Conservation (phyloP, 495 filamentous ascomycete species). For the Penicillium longicatenatum region DNA sequence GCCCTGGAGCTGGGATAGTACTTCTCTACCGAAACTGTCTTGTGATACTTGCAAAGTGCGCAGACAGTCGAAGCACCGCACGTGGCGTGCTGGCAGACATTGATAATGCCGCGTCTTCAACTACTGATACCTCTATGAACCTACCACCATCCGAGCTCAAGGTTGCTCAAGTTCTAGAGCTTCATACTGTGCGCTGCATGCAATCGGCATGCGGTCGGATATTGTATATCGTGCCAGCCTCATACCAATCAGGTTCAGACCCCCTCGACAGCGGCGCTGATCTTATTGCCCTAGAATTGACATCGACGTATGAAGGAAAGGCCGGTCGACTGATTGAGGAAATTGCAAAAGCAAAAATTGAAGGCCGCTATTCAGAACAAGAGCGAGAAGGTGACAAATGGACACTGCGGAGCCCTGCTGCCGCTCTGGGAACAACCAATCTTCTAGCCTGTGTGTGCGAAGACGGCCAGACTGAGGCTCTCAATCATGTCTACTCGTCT, state of each 20-base stretch:
- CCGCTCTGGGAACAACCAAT: constrained; percentile 60
- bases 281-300: constrained; percentile 54
- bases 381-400: constrained; percentile 80
- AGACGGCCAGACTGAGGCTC: constrained; percentile 45
- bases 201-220: constrained; percentile 73
- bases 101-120: constrained; percentile 58
- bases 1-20: constrained; percentile 65
- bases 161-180: constrained; percentile 69
- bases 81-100: constrained; percentile 80
- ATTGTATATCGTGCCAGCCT: constrained; percentile 68
- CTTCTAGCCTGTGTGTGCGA: constrained; percentile 79
- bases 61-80: constrained; percentile 63
- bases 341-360: constrained; percentile 79
- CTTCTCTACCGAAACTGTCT: constrained; percentile 83
- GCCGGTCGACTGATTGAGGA: constrained; percentile 81
- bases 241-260: constrained; percentile 52
- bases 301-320: constrained; percentile 76
- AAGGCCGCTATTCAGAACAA: constrained; percentile 75
- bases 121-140: constrained; percentile 39
- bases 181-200: constrained; percentile 73
- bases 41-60: constrained; percentile 70
- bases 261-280: constrained; percentile 54
- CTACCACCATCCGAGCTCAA: constrained; percentile 58
- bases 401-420: constrained; percentile 68
- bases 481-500: constrained; percentile 30